These are phyloP conservation scores for Colletotrichum sp. DNA, from an alignment of 2,329 filamentous ascomycete species.

Conservation along the genomic window DNA sequence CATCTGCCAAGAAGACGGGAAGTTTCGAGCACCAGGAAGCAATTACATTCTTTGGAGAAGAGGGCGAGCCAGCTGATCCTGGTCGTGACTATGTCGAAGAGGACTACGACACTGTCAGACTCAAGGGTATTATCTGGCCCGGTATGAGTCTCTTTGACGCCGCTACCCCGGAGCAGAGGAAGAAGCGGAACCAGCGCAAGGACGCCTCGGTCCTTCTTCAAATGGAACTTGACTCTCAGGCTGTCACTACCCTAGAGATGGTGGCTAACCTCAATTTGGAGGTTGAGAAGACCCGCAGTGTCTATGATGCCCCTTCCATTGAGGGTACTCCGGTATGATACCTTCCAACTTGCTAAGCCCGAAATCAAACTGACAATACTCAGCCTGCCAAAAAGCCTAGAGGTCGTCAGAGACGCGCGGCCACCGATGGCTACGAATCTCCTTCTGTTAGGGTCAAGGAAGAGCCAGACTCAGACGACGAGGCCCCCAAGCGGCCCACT, in stretches of 20 bases:
- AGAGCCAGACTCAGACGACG: not conserved
- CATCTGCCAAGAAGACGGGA: not conserved
- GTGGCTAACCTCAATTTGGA: slow-evolving; percentile 62
- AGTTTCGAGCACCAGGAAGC: slow-evolving; percentile 3
- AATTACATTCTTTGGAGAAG: slow-evolving; percentile 7
- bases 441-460: not conserved
- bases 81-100: not conserved
- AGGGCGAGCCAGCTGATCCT: not conserved
- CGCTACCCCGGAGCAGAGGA: slow-evolving; percentile 73
- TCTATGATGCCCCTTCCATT: slow-evolving; percentile 63
- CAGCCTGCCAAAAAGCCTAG: not conserved
- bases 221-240: slow-evolving; percentile 67
- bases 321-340: slow-evolving; percentile 53
- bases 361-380: not conserved
- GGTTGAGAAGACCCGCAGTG: slow-evolving; percentile 56
- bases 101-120: not conserved
- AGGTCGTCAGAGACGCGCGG: slow-evolving; percentile 1
- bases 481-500: not conserved
- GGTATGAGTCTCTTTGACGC: slow-evolving; percentile 86
- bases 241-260: slow-evolving; percentile 67
- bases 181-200: slow-evolving; percentile 80
- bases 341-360: not conserved
- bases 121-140: slow-evolving; percentile 77
- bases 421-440: not conserved
- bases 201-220: slow-evolving; percentile 70